Evolutionary conservation across 2,329 filamentous ascomycete genomes (phyloP).

Genomic region (Cladosporium sp.): DNA sequence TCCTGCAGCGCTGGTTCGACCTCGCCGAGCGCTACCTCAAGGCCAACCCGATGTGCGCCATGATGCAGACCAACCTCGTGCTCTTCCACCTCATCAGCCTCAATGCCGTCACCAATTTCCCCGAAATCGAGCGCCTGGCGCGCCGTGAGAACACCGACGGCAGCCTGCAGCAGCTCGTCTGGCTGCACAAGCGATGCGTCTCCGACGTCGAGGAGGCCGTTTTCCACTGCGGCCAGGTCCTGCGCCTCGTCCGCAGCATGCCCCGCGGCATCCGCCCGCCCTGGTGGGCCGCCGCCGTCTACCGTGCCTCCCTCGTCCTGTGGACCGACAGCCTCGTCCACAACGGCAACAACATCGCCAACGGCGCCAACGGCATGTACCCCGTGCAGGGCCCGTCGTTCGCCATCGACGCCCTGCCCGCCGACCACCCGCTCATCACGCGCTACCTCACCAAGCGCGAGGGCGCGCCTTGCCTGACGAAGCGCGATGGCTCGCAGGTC

Average conservation of each 20-base stretch:
- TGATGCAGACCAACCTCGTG: constrained; percentile 60
- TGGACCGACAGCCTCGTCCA: constrained; percentile 56
- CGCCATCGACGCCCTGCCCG: constrained; percentile 44
- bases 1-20: constrained; percentile 62
- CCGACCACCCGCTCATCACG: constrained; percentile 46
- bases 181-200: constrained; percentile 57
- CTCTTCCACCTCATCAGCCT: constrained; percentile 66
- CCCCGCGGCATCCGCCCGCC: constrained; percentile 54
- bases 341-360: constrained; percentile 38
- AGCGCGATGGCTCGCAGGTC: constrained; percentile 43
- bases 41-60: constrained; percentile 50
- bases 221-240: constrained; percentile 62
- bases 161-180: constrained; percentile 50
- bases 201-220: constrained; percentile 57
- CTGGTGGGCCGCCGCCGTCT: constrained; percentile 67
- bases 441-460: constrained; percentile 49
- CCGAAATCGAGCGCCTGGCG: constrained; percentile 60
- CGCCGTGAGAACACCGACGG: constrained; percentile 54
- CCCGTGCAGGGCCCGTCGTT: constrained; percentile 37
- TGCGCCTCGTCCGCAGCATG: constrained; percentile 57
- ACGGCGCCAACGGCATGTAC: constrained; percentile 32
- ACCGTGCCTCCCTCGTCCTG: constrained; percentile 58
- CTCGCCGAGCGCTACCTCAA: constrained; percentile 53
- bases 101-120: constrained; percentile 62
- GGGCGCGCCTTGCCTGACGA: constrained; percentile 47